These are phyloP conservation scores for Blumeria graminis DNA, from an alignment of 2,329 filamentous ascomycete species.

Conservation along the genomic window DNA sequence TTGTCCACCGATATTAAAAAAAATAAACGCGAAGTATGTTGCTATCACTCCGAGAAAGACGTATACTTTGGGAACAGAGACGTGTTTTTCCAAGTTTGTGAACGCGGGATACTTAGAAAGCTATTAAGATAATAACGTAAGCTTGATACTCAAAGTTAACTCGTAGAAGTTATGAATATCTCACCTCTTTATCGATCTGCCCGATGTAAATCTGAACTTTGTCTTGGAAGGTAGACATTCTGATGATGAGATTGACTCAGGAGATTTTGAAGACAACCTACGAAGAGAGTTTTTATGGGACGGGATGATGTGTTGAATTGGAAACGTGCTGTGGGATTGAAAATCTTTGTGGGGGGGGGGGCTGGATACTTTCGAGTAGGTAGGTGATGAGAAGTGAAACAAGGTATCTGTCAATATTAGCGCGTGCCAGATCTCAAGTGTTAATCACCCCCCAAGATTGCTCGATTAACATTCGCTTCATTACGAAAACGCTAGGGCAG, in stretches of 20 bases:
- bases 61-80: constrained; percentile 65
- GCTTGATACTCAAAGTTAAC: not conserved
- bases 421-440: no score
- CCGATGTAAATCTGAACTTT: constrained; percentile 53
- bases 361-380: no score
- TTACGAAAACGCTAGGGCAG: no score
- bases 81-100: constrained; percentile 70
- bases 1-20: constrained; percentile 79
- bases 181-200: constrained; percentile 63
- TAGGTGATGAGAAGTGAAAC: no score
- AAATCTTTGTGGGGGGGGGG: no score
- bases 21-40: constrained; percentile 74
- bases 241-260: not conserved
- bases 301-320: no score
- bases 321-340: no score
- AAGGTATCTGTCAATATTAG: no score
- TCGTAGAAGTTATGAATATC: not conserved
- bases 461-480: no score
- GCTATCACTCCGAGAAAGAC: constrained; percentile 50
- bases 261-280: no score
- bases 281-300: no score
- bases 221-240: constrained; percentile 57
- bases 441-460: no score
- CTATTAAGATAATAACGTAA: constrained; percentile 19
- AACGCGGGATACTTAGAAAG: constrained; percentile 66